Evolutionary conservation across 495 filamentous ascomycete species (phyloP).

Genomic region (Aspergillus panamensis): DNA sequence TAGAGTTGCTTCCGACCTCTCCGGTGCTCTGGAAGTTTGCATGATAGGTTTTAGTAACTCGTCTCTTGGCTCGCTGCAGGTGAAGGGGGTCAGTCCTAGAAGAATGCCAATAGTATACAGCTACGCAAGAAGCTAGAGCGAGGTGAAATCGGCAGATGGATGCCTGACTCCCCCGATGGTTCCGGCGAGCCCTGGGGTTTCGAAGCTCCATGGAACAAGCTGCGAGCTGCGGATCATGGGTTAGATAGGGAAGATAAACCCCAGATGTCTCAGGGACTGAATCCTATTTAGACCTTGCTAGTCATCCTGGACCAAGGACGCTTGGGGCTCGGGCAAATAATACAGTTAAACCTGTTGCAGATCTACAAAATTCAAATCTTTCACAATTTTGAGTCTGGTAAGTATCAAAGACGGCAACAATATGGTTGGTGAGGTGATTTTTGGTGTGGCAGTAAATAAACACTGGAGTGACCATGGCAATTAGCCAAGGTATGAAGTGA

Average conservation of each 20-base stretch:
- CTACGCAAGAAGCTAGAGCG: too few species aligned
- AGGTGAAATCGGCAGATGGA: too few species aligned
- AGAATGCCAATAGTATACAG: too few species aligned
- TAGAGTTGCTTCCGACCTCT: not conserved
- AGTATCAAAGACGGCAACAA: not conserved
- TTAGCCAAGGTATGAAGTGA: not conserved
- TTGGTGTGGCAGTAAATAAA: not conserved
- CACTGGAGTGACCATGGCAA: not conserved
- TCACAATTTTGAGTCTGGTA: not conserved
- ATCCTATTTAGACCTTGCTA: conserved; percentile 3
- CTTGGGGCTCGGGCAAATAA: not conserved
- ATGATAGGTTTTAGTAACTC: not conserved
- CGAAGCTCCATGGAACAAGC: too few species aligned
- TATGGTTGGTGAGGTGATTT: not conserved
- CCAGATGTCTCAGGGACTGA: not conserved
- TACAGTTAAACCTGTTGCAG: not conserved
- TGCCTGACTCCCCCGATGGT: too few species aligned
- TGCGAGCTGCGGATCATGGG: not conserved
- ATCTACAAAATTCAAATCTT: not conserved
- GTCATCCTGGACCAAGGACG: not conserved
- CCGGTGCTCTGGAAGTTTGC: conserved; percentile 3
- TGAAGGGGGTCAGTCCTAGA: not conserved
- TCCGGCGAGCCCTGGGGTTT: too few species aligned
- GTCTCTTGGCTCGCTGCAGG: not conserved
- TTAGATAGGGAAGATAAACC: not conserved